Percentiles rank a stretch among this genome's conserved stretches.
phyloP scores from a whole-genome alignment of 345 rosid species.

The Ailanthus altissimus region DNA sequence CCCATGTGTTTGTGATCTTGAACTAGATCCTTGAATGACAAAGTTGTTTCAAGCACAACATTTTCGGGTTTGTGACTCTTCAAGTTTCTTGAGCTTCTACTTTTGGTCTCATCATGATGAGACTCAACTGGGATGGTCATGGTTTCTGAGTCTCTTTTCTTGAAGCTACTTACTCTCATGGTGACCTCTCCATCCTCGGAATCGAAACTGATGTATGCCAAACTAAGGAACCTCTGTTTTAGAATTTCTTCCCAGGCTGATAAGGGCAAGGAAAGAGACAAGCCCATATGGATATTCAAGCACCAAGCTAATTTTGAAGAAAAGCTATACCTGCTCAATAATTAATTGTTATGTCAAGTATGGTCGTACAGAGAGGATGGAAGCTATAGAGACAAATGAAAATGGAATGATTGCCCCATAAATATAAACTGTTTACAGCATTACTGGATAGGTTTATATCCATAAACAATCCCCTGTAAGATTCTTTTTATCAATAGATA shows the following conservation, averaged over 20 bases:
- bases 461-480: neutral
- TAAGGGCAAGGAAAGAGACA: slow-evolving; percentile 39
- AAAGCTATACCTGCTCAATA: slow-evolving; percentile 19
- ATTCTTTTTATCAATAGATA: no score
- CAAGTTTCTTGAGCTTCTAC: slow-evolving; percentile 34
- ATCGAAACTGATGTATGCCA: slow-evolving; percentile 21
- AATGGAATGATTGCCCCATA: neutral
- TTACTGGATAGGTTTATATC: no score
- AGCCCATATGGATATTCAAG: slow-evolving; percentile 32
- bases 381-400: neutral
- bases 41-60: slow-evolving; percentile 27
- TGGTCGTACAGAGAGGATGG: neutral
- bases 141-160: slow-evolving; percentile 32
- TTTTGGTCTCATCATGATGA: neutral
- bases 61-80: slow-evolving; percentile 35
- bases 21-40: slow-evolving; percentile 40
- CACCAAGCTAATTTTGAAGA: neutral
- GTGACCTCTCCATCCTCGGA: slow-evolving; percentile 23
- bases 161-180: slow-evolving; percentile 34
- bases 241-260: slow-evolving; percentile 45
- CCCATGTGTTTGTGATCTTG: slow-evolving; percentile 19
- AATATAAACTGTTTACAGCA: neutral
- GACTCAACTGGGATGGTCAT: slow-evolving; percentile 34
- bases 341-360: neutral
- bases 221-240: slow-evolving; percentile 25